Evolutionary conservation across 1,284 basidiomycete genomes (phyloP), one percentile per base, ranked within the genome.

Genomic region (Ustilago crameri): DNA sequence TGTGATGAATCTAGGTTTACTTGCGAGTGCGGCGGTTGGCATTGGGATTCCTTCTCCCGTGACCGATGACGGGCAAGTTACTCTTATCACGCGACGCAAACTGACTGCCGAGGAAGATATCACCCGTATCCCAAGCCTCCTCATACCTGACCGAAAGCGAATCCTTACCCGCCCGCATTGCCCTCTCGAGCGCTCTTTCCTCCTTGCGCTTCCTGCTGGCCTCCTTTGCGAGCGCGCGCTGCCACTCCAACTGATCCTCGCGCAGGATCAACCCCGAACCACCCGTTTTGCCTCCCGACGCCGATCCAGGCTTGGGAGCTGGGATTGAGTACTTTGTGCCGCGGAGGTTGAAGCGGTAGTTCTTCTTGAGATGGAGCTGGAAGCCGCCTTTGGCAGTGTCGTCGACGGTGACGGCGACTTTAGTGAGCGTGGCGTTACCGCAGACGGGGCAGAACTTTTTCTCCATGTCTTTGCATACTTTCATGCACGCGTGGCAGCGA

Each of bases 391-490:
- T 65, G 15, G 69, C 49, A 1, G 75, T 74, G 46, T 71, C 68
- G 51, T 68, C 61, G 50, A 73, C 61, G 1, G 93, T 93, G 38
- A 98, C 93, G 3, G 94, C 95, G 2, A 93, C 91, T 63, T 95
- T 91, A 51, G 97, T 85, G 26, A 99, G 87, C 0, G 96, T 92
- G 0, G 93, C 88, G 79, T 95, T 95, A 40, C 96, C 96, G 83
- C 96, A 99, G 9, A 93, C 92, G 1, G 96, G 95, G 83, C 96
- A 99, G 86, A 98, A 99, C 78, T 93, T 93, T 84, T 93, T 93
- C 18, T 92, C 91, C 32, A 89, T 87, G 84, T 98, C 95, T 86
- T 95, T 97, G 86, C 95, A 98, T 69, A 97, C 89, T 84, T 98
- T 98, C 89, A 95, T 98, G 85, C 96, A 99, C 17, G 94, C 96